A percentile compares a stretch with the other conserved stretches of the same genome.
Conservation (phyloP, 768 basidiomycete genomes). For the Roridomyces roridus region DNA sequence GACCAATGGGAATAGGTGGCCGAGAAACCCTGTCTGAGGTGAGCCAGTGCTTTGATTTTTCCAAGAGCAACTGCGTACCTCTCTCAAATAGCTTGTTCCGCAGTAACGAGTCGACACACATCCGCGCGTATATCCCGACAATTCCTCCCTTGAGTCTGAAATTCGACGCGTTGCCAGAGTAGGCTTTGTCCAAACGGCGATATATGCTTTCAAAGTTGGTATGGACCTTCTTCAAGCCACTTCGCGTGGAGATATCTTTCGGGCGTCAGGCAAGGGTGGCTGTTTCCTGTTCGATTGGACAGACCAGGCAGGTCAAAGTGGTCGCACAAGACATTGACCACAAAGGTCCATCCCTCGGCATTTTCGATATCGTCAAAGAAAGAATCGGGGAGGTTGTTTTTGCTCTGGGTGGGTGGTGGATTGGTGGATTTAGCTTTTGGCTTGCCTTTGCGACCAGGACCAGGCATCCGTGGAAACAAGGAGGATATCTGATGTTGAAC, state of each 20-base stretch:
- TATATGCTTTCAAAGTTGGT: constrained; percentile 60
- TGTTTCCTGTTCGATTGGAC: constrained; percentile 13
- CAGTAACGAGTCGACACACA: constrained; percentile 65
- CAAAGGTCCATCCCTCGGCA: constrained; percentile 53
- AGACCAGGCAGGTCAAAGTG: constrained; percentile 62
- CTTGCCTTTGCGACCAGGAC: constrained; percentile 24
- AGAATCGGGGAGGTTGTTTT: too few relatives aligned
- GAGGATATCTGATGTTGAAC: not conserved
- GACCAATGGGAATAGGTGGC: constrained; percentile 62
- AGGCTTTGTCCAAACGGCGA: constrained; percentile 54
- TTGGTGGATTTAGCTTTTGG: constrained; percentile 8
- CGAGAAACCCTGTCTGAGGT: constrained; percentile 51
- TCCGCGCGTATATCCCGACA: constrained; percentile 66
- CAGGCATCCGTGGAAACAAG: constrained; percentile 17
- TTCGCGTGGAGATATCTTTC: constrained; percentile 59
- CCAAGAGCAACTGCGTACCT: constrained; percentile 43
- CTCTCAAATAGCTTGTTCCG: constrained; percentile 63
- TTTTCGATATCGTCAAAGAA: constrained; percentile 53
- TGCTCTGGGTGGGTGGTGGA: constrained; percentile 3
- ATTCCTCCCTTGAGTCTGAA: constrained; percentile 61
- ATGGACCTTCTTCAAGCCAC: constrained; percentile 69
- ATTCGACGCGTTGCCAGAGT: constrained; percentile 46
- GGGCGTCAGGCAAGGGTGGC: not conserved
- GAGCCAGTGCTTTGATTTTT: not conserved
- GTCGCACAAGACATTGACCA: constrained; percentile 54